These are phyloP conservation scores for Acrocalymma vagum DNA, from an alignment of 2,329 filamentous ascomycete genomes.

Conservation along the genomic window DNA sequence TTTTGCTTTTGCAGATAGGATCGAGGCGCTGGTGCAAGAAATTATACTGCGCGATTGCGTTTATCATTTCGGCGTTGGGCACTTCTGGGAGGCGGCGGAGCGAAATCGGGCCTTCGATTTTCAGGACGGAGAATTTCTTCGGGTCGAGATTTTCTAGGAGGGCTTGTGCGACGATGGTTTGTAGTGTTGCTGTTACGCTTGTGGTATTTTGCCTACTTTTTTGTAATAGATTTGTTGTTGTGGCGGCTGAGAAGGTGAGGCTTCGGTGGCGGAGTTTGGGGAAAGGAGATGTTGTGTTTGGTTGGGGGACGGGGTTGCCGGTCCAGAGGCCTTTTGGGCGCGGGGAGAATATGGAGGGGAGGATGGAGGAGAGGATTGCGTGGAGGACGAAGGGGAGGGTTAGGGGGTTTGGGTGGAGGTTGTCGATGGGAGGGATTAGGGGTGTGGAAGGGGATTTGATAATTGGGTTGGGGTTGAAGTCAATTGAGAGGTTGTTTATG, in stretches of 20 bases:
- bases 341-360: conserved; percentile 33
- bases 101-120: conserved; percentile 47
- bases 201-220: conserved; percentile 48
- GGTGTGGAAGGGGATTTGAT: conserved; percentile 22
- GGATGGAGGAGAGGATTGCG: conserved; percentile 41
- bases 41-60: conserved; percentile 26
- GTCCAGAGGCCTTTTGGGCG: conserved; percentile 29
- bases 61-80: conserved; percentile 38
- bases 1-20: background rate
- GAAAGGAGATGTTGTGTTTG: conserved; percentile 10
- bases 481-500: conserved; percentile 22
- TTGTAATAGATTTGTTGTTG: conserved; percentile 38
- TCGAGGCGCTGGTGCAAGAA: conserved; percentile 15
- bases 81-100: conserved; percentile 45
- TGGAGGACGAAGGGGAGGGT: conserved; percentile 46
- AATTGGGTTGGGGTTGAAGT: conserved; percentile 6
- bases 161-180: conserved; percentile 49
- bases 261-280: conserved; percentile 36
- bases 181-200: conserved; percentile 52
- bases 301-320: conserved; percentile 26
- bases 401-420: conserved; percentile 49
- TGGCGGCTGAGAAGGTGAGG: conserved; percentile 39
- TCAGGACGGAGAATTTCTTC: conserved; percentile 37
- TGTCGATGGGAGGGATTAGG: conserved; percentile 53
- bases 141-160: conserved; percentile 44